Percentiles rank a stretch among this genome's conserved stretches.
Conservation (phyloP, 1,139 yeast species). For the Blastobotrys serpentis region DNA sequence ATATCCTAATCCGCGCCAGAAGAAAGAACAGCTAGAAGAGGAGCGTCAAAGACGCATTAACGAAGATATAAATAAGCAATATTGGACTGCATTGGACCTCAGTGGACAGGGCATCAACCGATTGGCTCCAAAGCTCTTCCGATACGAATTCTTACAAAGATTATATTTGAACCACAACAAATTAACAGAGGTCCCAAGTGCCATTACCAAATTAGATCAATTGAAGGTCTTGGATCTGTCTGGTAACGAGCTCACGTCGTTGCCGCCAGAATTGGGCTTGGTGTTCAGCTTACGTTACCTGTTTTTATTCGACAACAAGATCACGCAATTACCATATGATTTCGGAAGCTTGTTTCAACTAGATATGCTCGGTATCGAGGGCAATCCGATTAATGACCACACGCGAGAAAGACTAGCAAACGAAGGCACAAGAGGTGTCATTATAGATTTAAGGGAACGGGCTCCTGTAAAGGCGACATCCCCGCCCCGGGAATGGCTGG, state of each 20-base stretch:
- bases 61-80: slow-evolving; percentile 68
- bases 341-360: slow-evolving; percentile 85
- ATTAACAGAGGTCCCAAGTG: slow-evolving; percentile 64
- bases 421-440: slow-evolving; percentile 82
- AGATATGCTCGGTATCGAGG: slow-evolving; percentile 87
- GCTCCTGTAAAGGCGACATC: slow-evolving; percentile 68
- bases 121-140: slow-evolving; percentile 70
- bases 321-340: slow-evolving; percentile 73
- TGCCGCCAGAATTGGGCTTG: slow-evolving; percentile 83
- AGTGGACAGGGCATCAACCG: slow-evolving; percentile 83
- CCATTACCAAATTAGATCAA: slow-evolving; percentile 66
- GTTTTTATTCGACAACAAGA: slow-evolving; percentile 82
- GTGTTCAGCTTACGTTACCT: slow-evolving; percentile 77
- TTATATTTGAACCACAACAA: slow-evolving; percentile 86
- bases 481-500: slow-evolving; percentile 78
- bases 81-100: slow-evolving; percentile 93
- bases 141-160: slow-evolving; percentile 81
- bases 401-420: slow-evolving; percentile 68
- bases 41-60: slow-evolving; percentile 76
- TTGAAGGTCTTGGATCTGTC: slow-evolving; percentile 85
- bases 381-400: slow-evolving; percentile 76
- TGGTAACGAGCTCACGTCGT: slow-evolving; percentile 62
- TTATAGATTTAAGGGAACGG: slow-evolving; percentile 76
- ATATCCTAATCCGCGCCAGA: slow-evolving; percentile 36
- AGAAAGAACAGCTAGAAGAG: slow-evolving; percentile 69